phyloP scores from a whole-genome alignment of 2,329 filamentous ascomycete genomes.

The Aspergillus tamarii region DNA sequence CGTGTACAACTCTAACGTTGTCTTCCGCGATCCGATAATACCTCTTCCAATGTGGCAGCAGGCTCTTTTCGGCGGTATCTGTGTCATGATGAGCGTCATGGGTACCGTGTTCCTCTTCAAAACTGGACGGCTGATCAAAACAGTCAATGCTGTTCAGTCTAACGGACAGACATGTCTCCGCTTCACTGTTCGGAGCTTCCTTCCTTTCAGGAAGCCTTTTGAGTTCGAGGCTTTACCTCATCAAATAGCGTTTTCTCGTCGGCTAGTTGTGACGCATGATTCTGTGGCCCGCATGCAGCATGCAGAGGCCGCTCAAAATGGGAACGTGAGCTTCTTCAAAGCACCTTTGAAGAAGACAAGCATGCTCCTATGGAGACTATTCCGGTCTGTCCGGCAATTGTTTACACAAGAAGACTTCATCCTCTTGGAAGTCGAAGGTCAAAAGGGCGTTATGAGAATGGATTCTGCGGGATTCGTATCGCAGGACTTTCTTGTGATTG shows the following conservation, averaged over 20 bases:
- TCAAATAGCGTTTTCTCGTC: slow-evolving; percentile 39
- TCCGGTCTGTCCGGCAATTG: slow-evolving; percentile 40
- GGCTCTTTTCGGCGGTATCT: slow-evolving; percentile 60
- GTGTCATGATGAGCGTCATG: slow-evolving; percentile 62
- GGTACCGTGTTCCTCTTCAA: slow-evolving; percentile 64
- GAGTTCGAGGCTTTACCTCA: slow-evolving; percentile 37
- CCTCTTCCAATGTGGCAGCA: slow-evolving; percentile 61
- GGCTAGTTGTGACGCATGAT: slow-evolving; percentile 34
- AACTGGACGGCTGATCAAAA: slow-evolving; percentile 60
- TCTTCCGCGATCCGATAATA: slow-evolving; percentile 54
- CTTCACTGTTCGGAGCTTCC: slow-evolving; percentile 40
- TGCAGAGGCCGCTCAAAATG: slow-evolving; percentile 19
- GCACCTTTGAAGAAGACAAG: slow-evolving; percentile 37
- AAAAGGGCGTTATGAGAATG: slow-evolving; percentile 40
- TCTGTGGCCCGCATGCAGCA: slow-evolving; percentile 25
- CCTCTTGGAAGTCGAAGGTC: slow-evolving; percentile 40
- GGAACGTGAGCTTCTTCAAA: slow-evolving; percentile 34
- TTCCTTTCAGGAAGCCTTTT: slow-evolving; percentile 43
- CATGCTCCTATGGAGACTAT: slow-evolving; percentile 33
- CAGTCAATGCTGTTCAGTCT: slow-evolving; percentile 56
- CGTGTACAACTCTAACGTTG: slow-evolving; percentile 54
- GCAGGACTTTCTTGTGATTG: slow-evolving; percentile 38
- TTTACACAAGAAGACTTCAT: slow-evolving; percentile 47
- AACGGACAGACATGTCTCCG: slow-evolving; percentile 36
- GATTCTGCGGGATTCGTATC: slow-evolving; percentile 42